These are phyloP conservation scores for Termitomyces sp. DNA, from an alignment of 768 basidiomycete species.

Conservation along the genomic window DNA sequence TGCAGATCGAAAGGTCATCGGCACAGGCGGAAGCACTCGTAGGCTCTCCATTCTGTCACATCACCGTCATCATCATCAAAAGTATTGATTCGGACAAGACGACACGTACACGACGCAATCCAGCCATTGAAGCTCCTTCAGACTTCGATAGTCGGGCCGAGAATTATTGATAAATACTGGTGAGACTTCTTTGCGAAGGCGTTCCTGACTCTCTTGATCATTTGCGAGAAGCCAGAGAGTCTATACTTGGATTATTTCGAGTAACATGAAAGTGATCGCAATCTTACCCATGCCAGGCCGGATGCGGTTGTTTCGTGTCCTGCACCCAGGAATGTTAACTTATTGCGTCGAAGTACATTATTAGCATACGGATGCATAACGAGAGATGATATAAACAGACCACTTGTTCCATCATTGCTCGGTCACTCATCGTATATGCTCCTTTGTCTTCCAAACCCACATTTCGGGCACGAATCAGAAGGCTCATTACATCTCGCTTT, in stretches of 20 bases:
- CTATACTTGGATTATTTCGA: conserved; percentile 15
- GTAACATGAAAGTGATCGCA: neutral
- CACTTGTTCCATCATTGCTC: conserved; percentile 48
- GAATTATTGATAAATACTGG: conserved; percentile 28
- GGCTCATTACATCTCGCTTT: conserved; percentile 47
- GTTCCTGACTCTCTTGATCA: conserved; percentile 40
- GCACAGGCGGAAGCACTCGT: conserved; percentile 37
- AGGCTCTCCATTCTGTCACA: conserved; percentile 34
- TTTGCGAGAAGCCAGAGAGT: conserved; percentile 50
- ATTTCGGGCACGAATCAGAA: conserved; percentile 40
- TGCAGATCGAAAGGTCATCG: conserved; percentile 31
- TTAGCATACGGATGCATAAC: neutral
- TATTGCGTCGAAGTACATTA: neutral
- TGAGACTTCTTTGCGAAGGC: conserved; percentile 47
- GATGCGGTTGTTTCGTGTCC: conserved; percentile 43
- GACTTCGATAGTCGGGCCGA: conserved; percentile 32
- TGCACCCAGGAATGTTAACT: conserved; percentile 45
- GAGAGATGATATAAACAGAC: conserved; percentile 19
- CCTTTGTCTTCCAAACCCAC: conserved; percentile 26
- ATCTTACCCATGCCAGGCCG: conserved; percentile 40
- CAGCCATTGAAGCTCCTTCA: conserved; percentile 33
- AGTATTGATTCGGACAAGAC: neutral
- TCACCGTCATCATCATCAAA: neutral
- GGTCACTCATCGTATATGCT: conserved; percentile 38
- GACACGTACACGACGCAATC: conserved; percentile 33